Evolutionary conservation across 768 basidiomycete species (phyloP).

Genomic region (Collybiopsis confluens): DNA sequence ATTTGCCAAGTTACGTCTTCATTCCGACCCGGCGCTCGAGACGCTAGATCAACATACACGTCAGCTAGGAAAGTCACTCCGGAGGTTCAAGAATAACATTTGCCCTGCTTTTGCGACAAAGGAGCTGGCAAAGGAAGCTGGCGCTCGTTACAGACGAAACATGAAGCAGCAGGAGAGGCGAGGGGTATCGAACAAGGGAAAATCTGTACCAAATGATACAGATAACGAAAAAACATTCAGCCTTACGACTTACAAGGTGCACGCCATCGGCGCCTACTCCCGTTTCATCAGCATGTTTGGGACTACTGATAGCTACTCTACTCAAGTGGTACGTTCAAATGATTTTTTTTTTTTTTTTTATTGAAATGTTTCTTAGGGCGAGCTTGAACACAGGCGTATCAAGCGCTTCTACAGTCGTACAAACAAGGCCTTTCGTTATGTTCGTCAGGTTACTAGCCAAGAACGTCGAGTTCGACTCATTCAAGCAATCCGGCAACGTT

Average conservation of each 20-base stretch:
- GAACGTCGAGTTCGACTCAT: no score
- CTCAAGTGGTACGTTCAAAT: neutral
- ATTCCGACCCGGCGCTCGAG: neutral
- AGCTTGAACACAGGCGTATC: no score
- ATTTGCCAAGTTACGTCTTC: neutral
- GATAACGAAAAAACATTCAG: neutral
- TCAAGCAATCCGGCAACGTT: no score
- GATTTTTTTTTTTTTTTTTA: neutral
- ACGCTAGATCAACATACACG: neutral
- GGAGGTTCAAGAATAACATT: neutral
- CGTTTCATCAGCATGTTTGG: no score
- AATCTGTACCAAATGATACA: neutral
- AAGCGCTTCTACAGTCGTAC: no score
- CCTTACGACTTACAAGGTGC: neutral
- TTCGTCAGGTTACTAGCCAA: no score
- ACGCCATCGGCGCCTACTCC: neutral
- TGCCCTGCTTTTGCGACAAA: neutral
- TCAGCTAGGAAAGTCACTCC: neutral
- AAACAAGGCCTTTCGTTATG: no score
- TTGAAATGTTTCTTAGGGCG: neutral
- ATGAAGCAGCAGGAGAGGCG: neutral
- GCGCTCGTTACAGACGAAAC: neutral
- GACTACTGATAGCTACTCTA: no score
- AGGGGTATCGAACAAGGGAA: neutral
- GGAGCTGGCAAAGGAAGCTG: no score